Conservation (phyloP, 2,329 filamentous ascomycete species). For the Paracamarosporium sp. region DNA sequence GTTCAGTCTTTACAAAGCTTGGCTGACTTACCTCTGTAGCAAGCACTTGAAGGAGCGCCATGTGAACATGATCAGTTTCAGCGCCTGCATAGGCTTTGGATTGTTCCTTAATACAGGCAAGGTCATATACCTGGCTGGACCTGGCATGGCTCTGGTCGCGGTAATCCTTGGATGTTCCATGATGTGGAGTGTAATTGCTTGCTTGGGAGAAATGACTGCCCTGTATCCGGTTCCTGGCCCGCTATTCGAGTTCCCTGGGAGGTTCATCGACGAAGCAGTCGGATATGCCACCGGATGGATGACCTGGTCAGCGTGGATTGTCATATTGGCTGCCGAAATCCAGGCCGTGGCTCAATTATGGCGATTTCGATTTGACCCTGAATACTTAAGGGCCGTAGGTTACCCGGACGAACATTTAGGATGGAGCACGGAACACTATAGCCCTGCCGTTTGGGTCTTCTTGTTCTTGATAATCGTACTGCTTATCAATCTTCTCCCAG, state of each 20-base stretch:
- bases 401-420: conserved; percentile 59
- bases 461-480: conserved; percentile 80
- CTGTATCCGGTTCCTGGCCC: conserved; percentile 88
- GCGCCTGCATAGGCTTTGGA: conserved; percentile 44
- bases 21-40: conserved; percentile 13
- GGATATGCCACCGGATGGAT: conserved; percentile 57
- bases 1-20: not conserved
- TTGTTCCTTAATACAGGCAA: conserved; percentile 47
- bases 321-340: conserved; percentile 67
- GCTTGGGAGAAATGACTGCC: conserved; percentile 84
- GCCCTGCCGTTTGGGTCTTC: conserved; percentile 69
- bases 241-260: conserved; percentile 86
- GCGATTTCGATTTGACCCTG: conserved; percentile 47
- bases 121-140: conserved; percentile 47
- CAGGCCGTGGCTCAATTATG: conserved; percentile 50
- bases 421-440: conserved; percentile 71
- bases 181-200: conserved; percentile 47
- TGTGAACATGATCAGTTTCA: conserved; percentile 49
- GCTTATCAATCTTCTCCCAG: conserved; percentile 83
- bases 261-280: conserved; percentile 73
- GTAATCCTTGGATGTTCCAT: conserved; percentile 45
- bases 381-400: conserved; percentile 35
- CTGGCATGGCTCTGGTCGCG: conserved; percentile 45
- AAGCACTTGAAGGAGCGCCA: conserved; percentile 35
- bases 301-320: conserved; percentile 79